Evolutionary conservation across 2,329 filamentous ascomycete species (phyloP), one percentile per base, ranked within the genome.

Genomic region (Penicillium glabrum): DNA sequence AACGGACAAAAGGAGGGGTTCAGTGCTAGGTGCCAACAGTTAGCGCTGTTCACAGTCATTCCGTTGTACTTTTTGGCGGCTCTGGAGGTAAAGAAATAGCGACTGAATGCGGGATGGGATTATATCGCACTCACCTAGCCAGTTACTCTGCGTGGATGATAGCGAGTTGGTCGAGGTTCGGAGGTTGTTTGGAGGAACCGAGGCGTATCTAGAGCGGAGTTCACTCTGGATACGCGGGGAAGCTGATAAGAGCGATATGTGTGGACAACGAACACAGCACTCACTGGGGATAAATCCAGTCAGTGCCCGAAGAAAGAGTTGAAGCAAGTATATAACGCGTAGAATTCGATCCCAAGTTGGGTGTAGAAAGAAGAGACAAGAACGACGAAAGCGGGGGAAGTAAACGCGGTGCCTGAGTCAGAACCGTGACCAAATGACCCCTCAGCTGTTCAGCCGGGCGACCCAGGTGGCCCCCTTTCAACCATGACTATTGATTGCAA

Each of bases 211-310:
- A 57, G 62, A 68, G 63, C 61, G 63, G 55, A 56, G 43, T 47
- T 57, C 54, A 59, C 63, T 58, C 62, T 61, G 56, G 65, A 69
- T 63, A 67, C 64, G 65, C 68, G 61, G 60, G 65, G 64, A 67
- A 64, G 66, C 60, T 59, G 59, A 65, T 62, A 64, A 61, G 61
- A 54, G 56, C 56, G 65, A 64, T 65, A 62, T 16, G 51, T 24
- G 16, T 31, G 23, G 13, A 43, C 14, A 21, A 26, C 3, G 23
- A 44, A 54, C n/a, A 65, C 46, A 63, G 63, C 61, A 64, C 64
- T 46, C 61, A 60, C 67, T 69, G 54, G 58, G 57, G 13, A 27
- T 14, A 27, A 24, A 51, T 56, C 49, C 60, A 59, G 58, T 48
- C 39, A 51, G 52, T 53, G 55, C 52, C 35, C 44, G 26, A 27